Conservation (phyloP, 441 rosid species). For the Populus hybrid region DNA sequence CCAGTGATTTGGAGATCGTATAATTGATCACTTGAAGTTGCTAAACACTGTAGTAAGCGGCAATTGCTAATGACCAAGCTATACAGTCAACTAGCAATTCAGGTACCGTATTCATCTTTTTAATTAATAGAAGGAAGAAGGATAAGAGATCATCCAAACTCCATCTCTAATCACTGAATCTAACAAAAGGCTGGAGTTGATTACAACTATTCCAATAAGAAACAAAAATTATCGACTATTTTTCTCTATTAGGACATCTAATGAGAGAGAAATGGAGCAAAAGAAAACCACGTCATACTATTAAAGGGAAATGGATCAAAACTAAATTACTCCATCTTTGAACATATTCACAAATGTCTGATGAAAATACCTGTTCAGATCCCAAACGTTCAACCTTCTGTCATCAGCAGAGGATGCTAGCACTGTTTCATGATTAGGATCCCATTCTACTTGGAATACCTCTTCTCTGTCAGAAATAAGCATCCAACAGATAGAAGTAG, state of each 20-base stretch:
- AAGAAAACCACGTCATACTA: neutral
- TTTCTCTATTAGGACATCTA: neutral
- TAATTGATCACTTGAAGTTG: neutral
- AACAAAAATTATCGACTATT: neutral
- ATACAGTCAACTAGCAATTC: neutral
- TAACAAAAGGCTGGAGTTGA: neutral
- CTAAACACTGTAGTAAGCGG: neutral
- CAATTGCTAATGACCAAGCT: neutral
- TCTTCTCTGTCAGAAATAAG: constrained; percentile 56
- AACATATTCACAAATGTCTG: neutral
- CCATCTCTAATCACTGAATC: neutral
- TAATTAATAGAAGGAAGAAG: neutral
- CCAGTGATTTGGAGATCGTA: neutral
- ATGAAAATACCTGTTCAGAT: constrained; percentile 62
- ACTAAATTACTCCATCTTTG: neutral
- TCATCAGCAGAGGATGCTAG: constrained; percentile 89
- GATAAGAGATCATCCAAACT: neutral
- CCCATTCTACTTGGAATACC: constrained; percentile 95
- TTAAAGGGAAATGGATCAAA: neutral
- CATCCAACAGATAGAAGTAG: neutral
- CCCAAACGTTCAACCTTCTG: constrained; percentile 92
- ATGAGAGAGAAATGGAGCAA: neutral
- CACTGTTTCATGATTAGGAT: constrained; percentile 89
- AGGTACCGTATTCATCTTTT: neutral
- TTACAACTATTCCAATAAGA: neutral